A percentile compares a stretch with the other conserved stretches of the same genome.
phyloP scores from a whole-genome alignment of 2,329 filamentous ascomycete species.

The Fusarium fujikuroi region DNA sequence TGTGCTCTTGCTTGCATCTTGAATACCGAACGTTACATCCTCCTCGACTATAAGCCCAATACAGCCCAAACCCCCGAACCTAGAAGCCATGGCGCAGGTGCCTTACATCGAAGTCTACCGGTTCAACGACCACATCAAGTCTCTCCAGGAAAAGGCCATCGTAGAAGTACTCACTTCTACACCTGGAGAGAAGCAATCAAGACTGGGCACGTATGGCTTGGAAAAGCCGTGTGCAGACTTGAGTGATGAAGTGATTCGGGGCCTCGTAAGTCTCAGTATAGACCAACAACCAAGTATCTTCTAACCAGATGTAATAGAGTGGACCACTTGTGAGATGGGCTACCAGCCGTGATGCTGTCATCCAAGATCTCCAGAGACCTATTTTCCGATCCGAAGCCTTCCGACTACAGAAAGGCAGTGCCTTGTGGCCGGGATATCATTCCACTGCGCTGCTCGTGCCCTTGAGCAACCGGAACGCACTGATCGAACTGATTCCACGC shows the following conservation, averaged over 20 bases:
- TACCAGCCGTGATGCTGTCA: constrained; percentile 5
- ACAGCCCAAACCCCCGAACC: background rate
- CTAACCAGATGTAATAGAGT: constrained; percentile 5
- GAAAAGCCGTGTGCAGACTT: constrained; percentile 16
- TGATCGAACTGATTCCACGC: constrained; percentile 25
- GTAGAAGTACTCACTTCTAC: constrained; percentile 26
- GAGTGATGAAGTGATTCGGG: constrained; percentile 18
- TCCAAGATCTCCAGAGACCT: constrained; percentile 25
- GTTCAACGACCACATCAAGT: constrained; percentile 17
- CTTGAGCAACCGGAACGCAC: constrained; percentile 10
- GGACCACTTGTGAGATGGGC: constrained; percentile 12
- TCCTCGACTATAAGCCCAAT: background rate
- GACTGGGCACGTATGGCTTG: constrained; percentile 22
- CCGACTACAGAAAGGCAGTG: constrained; percentile 25
- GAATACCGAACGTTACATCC: background rate
- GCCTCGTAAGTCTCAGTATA: constrained; percentile 18
- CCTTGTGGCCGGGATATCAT: constrained; percentile 20
- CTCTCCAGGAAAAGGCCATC: constrained; percentile 21
- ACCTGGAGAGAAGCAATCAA: constrained; percentile 20
- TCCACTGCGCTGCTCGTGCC: constrained; percentile 28
- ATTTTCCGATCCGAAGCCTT: constrained; percentile 30
- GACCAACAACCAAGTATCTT: background rate
- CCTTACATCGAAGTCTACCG: constrained; percentile 12
- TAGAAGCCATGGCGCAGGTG: constrained; percentile 15
- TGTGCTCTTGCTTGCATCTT: background rate